Evolutionary conservation across 768 basidiomycete genomes (phyloP), one percentile per base, ranked within the genome.

Genomic region (Stropharia rugosoannulata): DNA sequence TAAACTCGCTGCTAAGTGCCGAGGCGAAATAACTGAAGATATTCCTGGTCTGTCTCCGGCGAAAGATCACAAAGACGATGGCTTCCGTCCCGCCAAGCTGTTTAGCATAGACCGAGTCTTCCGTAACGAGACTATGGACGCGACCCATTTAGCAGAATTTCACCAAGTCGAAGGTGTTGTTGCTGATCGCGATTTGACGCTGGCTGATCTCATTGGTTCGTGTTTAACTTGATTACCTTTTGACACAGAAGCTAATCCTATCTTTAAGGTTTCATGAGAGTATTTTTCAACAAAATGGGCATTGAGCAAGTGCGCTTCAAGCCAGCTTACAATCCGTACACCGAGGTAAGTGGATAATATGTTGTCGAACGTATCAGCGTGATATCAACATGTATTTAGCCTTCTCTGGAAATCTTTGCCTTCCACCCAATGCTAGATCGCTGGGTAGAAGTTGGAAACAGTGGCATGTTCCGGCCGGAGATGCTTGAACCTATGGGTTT

Each of bases 151-250:
- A 59, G 97, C 97, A 4, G 97, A 99, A 73, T 99, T 99, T 80
- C 96, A 98, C 69, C 97, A 99, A 73, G 97, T 99, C n/a, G 97
- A 99, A 71, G 97, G 97, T 49, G 97, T 99, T 44, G 94, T 99
- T 25, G 97, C 97, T 9, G 97, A 99, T 72, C 85, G 87, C 61
- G 86, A 86, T 48, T 74, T 99, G 56, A 98, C 96, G 1, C 77
- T 99, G 25, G 96, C 94, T 15, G 95, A 98, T 69, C 78, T 99
- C 57, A 98, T 99, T 60, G 95, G 95, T 93, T 60, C 44, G 80
- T 51, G 4, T 36, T 10, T 32, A 38, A 22, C 22, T 19, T 35
- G 6, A 39, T 51, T 2, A n/a, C n/a, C 15, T 15, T 37, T 59
- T 16, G 47, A 12, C 36, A 13, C 42, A 12, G 53, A 27, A 46